Percentiles rank a stretch among this genome's conserved stretches.
Evolutionary conservation across 2,329 filamentous ascomycete genomes (phyloP).

Genomic region (Cytospora paraplurivora): DNA sequence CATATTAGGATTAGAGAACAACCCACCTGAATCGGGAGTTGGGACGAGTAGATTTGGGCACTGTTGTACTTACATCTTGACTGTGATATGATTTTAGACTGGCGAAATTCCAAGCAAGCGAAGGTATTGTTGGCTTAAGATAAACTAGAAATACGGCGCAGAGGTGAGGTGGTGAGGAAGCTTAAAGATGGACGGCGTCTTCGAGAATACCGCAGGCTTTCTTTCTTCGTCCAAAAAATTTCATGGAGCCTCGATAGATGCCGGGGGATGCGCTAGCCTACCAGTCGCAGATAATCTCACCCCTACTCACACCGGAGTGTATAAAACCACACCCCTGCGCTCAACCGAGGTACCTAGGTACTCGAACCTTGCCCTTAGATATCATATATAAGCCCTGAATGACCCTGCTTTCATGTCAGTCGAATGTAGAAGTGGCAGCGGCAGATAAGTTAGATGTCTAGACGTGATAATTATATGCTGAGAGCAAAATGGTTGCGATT

Average conservation of each 20-base stretch:
- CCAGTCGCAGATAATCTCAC: neutral
- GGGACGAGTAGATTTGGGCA: neutral
- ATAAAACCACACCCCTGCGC: neutral
- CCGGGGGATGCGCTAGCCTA: neutral
- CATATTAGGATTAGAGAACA: slow-evolving; percentile 24
- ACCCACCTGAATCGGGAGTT: neutral
- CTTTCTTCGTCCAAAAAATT: slow-evolving; percentile 1
- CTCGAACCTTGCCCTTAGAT: no score
- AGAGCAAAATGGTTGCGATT: slow-evolving; percentile 16
- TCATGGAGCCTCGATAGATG: neutral
- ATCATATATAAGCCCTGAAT: no score
- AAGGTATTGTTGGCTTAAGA: neutral
- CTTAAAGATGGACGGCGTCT: neutral
- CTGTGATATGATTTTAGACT: neutral
- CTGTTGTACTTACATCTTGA: slow-evolving; percentile 22
- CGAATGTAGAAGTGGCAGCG: no score
- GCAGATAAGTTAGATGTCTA: no score
- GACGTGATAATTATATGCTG: neutral
- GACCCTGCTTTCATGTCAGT: no score
- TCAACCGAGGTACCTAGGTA: neutral
- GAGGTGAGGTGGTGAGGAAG: neutral
- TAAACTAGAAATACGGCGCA: neutral
- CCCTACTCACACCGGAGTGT: neutral
- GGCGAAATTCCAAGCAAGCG: neutral
- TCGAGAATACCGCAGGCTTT: neutral